phyloP scores from a whole-genome alignment of 139 green algal species.

The Asterochloris erici region DNA sequence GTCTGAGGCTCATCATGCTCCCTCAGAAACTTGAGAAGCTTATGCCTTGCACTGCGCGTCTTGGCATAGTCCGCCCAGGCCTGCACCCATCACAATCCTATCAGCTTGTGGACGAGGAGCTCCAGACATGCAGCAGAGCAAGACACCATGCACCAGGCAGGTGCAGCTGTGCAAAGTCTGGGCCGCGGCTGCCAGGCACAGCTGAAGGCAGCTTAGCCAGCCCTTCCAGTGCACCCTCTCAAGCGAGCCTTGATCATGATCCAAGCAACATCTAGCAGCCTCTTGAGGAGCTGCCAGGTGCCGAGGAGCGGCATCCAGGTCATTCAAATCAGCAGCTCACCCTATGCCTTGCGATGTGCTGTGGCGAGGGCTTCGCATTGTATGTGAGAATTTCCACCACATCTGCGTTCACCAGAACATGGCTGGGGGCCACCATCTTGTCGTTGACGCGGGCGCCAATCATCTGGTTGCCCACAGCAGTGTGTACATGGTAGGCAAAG shows the following conservation, averaged over 20 bases:
- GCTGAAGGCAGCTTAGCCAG: not conserved
- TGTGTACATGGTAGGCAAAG: conserved; percentile 90
- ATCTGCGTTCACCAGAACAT: conserved; percentile 73
- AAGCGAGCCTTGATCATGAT: too few species aligned
- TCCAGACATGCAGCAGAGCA: not conserved
- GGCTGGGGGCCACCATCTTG: conserved; percentile 42
- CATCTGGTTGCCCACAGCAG: conserved; percentile 79
- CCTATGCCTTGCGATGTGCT: conserved; percentile 8
- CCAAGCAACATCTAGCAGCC: too few species aligned
- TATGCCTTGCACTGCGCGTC: conserved; percentile 59
- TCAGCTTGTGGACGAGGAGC: not conserved
- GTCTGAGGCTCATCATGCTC: conserved; percentile 27
- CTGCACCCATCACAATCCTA: not conserved
- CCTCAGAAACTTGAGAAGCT: conserved; percentile 65
- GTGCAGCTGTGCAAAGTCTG: not conserved
- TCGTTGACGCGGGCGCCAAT: conserved; percentile 74
- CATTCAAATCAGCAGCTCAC: conserved; percentile 5
- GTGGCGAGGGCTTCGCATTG: conserved; percentile 28
- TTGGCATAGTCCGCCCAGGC: conserved; percentile 9
- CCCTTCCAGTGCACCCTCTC: too few species aligned
- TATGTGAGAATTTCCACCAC: conserved; percentile 80
- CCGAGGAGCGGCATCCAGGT: too few species aligned
- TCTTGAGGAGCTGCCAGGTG: too few species aligned
- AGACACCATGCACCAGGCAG: not conserved
- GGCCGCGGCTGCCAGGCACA: not conserved